Conservation (phyloP, 768 basidiomycete species). For the Gloeophyllum trabeum region DNA sequence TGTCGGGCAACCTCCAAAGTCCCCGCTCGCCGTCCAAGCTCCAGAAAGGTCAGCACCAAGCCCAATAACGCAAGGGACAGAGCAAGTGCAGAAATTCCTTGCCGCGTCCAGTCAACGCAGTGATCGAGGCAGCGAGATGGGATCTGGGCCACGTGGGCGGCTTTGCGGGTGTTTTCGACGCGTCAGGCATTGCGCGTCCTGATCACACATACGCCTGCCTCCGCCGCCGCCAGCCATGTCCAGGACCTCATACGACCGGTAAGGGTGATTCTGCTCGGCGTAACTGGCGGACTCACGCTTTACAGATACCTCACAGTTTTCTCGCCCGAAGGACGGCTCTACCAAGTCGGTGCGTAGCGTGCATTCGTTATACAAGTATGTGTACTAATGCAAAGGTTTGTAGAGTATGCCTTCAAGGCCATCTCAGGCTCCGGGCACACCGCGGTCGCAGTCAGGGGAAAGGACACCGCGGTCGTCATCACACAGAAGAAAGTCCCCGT, state of each 20-base stretch:
- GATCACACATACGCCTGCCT: not conserved
- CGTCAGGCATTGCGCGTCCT: constrained; percentile 45
- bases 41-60: no score
- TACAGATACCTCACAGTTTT: constrained; percentile 89
- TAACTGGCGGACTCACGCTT: not conserved
- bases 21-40: no score
- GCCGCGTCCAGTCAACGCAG: no score
- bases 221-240: constrained; percentile 52
- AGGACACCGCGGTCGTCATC: constrained; percentile 91
- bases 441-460: constrained; percentile 83
- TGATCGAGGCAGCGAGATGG: no score
- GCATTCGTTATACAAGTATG: no score
- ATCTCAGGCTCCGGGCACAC: constrained; percentile 97
- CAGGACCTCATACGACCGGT: constrained; percentile 91
- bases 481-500: constrained; percentile 99
- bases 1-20: constrained; percentile 12
- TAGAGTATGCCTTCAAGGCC: constrained; percentile 99
- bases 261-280: constrained; percentile 2
- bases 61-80: no score
- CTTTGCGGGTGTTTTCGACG: constrained; percentile 7
- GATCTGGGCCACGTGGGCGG: not conserved
- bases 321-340: constrained; percentile 93
- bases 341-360: constrained; percentile 83
- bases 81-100: no score
- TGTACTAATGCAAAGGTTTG: not conserved